phyloP scores from a whole-genome alignment of 2,329 filamentous ascomycete genomes.

The Phaeosphaeriaceae sp. region DNA sequence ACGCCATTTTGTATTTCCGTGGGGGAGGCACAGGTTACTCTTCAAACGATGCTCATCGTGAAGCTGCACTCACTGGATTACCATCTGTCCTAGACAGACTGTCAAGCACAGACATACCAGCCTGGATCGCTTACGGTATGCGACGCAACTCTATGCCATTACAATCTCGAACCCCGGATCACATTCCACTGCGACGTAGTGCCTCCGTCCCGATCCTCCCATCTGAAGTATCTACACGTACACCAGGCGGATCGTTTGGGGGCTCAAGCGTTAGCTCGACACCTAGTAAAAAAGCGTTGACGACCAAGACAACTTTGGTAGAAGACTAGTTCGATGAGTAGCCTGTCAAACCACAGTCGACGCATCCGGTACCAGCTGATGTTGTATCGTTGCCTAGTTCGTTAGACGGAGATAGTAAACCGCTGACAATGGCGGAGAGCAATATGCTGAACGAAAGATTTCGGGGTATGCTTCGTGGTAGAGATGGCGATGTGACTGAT shows the following conservation, averaged over 20 bases:
- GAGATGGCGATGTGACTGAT: neutral
- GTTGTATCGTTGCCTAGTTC: neutral
- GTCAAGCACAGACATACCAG: neutral
- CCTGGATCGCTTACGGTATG: neutral
- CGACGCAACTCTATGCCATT: neutral
- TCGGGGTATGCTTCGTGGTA: neutral
- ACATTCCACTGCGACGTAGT: no score
- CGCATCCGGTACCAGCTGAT: neutral
- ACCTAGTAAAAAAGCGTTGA: neutral
- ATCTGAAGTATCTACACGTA: neutral
- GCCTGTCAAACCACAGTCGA: neutral
- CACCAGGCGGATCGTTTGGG: neutral
- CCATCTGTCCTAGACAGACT: neutral
- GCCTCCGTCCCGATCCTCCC: no score
- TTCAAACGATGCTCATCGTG: neutral
- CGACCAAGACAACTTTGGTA: neutral
- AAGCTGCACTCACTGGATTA: neutral
- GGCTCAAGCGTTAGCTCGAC: neutral
- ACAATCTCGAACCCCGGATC: neutral
- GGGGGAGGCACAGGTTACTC: neutral
- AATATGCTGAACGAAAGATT: neutral
- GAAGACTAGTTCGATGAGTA: neutral
- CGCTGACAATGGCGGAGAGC: neutral
- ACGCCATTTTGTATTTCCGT: neutral
- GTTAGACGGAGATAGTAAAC: neutral